Evolutionary conservation across 345 rosid genomes (phyloP).

Genomic region (Pistacia atlantica): DNA sequence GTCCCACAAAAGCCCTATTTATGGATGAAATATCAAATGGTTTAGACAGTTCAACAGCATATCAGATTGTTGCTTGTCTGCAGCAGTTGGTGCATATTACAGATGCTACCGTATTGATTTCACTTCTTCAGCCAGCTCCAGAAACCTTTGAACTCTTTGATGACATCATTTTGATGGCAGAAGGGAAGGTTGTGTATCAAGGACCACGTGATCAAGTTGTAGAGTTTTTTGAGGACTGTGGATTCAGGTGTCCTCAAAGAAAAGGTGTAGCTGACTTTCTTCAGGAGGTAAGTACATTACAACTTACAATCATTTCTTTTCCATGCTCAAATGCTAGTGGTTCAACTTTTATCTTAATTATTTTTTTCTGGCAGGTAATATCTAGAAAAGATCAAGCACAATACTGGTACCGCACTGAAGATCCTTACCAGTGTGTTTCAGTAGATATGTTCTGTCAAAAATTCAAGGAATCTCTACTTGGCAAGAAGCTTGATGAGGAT

Average conservation of each 20-base stretch:
- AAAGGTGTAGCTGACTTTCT: conserved; percentile 55
- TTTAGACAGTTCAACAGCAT: no score
- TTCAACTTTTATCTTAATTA: not conserved
- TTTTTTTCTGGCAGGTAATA: conserved; percentile 26
- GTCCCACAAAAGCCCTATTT: no score
- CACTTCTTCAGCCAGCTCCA: no score
- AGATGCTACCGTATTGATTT: no score
- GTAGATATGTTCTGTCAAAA: conserved; percentile 32
- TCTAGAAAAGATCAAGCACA: conserved; percentile 53
- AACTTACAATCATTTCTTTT: not conserved
- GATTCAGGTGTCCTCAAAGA: conserved; percentile 55
- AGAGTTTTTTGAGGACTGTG: conserved; percentile 19
- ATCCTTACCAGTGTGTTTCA: conserved; percentile 37
- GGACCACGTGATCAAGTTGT: no score
- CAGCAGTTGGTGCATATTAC: no score
- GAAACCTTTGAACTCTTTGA: no score
- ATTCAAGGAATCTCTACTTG: conserved; percentile 35
- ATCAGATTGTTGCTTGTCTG: no score
- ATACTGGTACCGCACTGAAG: conserved; percentile 37
- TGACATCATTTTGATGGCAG: no score
- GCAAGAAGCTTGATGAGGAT: conserved; percentile 30
- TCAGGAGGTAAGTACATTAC: conserved; percentile 39
- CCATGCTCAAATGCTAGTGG: not conserved
- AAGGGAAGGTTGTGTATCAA: no score
- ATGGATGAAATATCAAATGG: no score